Evolutionary conservation across 2,329 filamentous ascomycete genomes (phyloP).

Genomic region (Herpotrichia juniperi): DNA sequence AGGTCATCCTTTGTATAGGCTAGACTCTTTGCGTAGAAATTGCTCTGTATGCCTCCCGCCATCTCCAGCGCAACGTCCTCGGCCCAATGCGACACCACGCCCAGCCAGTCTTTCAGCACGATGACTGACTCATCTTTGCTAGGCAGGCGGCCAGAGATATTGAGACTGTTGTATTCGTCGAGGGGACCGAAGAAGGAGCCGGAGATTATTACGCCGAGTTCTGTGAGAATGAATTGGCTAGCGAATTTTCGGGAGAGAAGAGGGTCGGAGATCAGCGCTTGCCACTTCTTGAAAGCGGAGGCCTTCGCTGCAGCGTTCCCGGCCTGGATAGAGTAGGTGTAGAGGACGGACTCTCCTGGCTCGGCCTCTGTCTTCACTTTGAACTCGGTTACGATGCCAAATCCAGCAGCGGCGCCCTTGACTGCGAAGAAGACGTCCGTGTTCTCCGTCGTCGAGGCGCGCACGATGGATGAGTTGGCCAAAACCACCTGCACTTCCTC

Average conservation of each 20-base stretch:
- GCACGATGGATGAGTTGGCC: constrained; percentile 46
- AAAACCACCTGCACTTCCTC: constrained; percentile 46
- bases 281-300: constrained; percentile 43
- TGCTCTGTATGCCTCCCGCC: constrained; percentile 32
- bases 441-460: constrained; percentile 44
- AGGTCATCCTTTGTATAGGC: constrained; percentile 40
- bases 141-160: constrained; percentile 35
- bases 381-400: constrained; percentile 51
- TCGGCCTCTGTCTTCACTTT: constrained; percentile 44
- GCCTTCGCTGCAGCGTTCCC: constrained; percentile 31
- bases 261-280: constrained; percentile 39
- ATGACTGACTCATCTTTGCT: constrained; percentile 25
- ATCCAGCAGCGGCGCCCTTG: constrained; percentile 50
- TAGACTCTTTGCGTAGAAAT: constrained; percentile 45
- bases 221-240: constrained; percentile 37
- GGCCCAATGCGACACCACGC: constrained; percentile 38
- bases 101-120: constrained; percentile 40
- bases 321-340: constrained; percentile 38
- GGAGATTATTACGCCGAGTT: constrained; percentile 36
- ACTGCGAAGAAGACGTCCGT: constrained; percentile 51
- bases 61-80: constrained; percentile 39
- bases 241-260: constrained; percentile 41
- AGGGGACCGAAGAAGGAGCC: constrained; percentile 43
- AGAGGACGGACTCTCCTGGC: constrained; percentile 37
- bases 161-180: constrained; percentile 39